These are phyloP conservation scores for Trypanosoma melophagium DNA, from an alignment of 208 protist genomes.

Conservation along the genomic window DNA sequence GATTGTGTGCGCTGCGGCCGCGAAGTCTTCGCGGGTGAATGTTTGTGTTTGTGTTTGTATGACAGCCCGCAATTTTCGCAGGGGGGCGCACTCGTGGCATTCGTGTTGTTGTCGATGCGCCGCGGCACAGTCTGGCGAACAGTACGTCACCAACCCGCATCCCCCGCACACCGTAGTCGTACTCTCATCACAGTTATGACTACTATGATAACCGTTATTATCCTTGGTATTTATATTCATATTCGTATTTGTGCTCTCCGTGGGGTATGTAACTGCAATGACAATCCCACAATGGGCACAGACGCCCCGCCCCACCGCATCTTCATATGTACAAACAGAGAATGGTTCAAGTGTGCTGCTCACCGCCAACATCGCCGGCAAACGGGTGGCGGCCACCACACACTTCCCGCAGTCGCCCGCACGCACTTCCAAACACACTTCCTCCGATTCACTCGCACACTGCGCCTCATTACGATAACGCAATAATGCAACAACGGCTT, in stretches of 20 bases:
- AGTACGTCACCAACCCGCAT: slow-evolving; percentile 65
- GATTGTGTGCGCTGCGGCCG: slow-evolving; percentile 68
- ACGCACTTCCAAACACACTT: slow-evolving; percentile 23
- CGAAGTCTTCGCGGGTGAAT: slow-evolving; percentile 25
- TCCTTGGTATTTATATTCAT: too few species aligned
- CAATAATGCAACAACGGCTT: slow-evolving; percentile 30
- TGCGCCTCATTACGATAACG: background rate
- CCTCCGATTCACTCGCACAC: background rate
- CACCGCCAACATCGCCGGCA: slow-evolving; percentile 49
- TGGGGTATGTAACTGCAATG: background rate
- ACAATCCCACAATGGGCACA: slow-evolving; percentile 58
- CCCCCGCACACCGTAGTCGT: slow-evolving; percentile 21
- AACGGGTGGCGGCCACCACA: slow-evolving; percentile 35
- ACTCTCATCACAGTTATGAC: background rate
- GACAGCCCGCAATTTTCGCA: slow-evolving; percentile 59
- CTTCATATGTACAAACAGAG: slow-evolving; percentile 66
- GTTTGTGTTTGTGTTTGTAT: slow-evolving; percentile 26
- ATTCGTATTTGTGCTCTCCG: too few species aligned
- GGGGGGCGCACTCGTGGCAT: slow-evolving; percentile 58
- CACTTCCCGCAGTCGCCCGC: slow-evolving; percentile 39
- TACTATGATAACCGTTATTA: background rate
- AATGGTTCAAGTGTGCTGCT: slow-evolving; percentile 49
- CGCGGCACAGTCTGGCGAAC: slow-evolving; percentile 45
- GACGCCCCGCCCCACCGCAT: slow-evolving; percentile 38
- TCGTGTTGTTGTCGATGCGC: slow-evolving; percentile 51